These are phyloP conservation scores for Knoxdaviesia proteae DNA, from an alignment of 2,329 filamentous ascomycete species.

Conservation along the genomic window DNA sequence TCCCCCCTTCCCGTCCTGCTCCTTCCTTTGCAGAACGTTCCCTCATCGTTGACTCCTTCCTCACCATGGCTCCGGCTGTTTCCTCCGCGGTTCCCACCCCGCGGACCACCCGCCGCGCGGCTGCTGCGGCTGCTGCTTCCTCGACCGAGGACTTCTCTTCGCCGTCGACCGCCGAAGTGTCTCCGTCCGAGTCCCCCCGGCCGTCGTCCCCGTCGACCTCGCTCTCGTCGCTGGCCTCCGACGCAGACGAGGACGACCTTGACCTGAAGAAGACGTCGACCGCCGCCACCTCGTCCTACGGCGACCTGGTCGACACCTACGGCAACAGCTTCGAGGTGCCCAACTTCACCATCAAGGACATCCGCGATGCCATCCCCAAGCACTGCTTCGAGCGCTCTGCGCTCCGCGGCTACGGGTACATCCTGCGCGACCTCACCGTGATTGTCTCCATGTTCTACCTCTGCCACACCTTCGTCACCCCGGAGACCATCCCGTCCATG, in stretches of 20 bases:
- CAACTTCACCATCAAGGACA: slow-evolving; percentile 93
- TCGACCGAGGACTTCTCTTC: slow-evolving; percentile 9
- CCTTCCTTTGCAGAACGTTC: not conserved
- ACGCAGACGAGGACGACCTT: slow-evolving; percentile 26
- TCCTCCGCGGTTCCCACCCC: slow-evolving; percentile 4
- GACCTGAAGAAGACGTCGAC: slow-evolving; percentile 14
- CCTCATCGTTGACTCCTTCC: not conserved
- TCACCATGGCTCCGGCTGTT: slow-evolving; percentile 3
- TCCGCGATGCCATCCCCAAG: slow-evolving; percentile 88
- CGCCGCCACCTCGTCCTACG: slow-evolving; percentile 21
- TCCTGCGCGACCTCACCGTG: slow-evolving; percentile 56
- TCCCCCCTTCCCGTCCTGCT: too few relatives aligned
- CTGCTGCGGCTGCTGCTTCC: slow-evolving; percentile 11
- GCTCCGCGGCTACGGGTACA: slow-evolving; percentile 55
- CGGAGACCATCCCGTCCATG: slow-evolving; percentile 56
- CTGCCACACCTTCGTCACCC: slow-evolving; percentile 78
- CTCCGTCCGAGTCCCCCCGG: slow-evolving; percentile 37
- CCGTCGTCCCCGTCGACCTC: slow-evolving; percentile 67
- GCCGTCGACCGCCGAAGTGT: slow-evolving; percentile 23
- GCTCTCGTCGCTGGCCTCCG: slow-evolving; percentile 66
- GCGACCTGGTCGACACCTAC: slow-evolving; percentile 70
- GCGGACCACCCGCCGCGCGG: slow-evolving; percentile 6
- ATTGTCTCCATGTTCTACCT: slow-evolving; percentile 63
- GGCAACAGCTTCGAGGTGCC: slow-evolving; percentile 88
- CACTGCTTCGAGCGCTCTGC: slow-evolving; percentile 90